A percentile compares a stretch with the other conserved stretches of the same genome.
These are phyloP conservation scores for Cutaneotrichosporon mucoides DNA, from an alignment of 1,284 basidiomycete genomes.

Conservation along the genomic window DNA sequence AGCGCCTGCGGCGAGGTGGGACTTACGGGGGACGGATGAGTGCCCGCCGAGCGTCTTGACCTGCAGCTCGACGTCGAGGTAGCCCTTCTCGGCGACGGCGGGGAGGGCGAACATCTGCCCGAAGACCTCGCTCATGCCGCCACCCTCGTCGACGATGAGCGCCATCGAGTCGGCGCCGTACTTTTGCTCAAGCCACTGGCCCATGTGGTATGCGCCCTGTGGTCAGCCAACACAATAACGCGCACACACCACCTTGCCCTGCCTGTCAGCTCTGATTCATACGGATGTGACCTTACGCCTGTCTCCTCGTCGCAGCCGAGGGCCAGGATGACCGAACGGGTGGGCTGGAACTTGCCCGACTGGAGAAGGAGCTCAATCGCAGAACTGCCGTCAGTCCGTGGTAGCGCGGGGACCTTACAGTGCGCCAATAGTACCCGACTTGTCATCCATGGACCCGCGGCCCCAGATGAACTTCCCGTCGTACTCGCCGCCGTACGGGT, in stretches of 20 bases:
- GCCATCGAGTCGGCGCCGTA: slow-evolving; percentile 62
- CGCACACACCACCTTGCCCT: slow-evolving; percentile 9
- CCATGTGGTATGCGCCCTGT: slow-evolving; percentile 59
- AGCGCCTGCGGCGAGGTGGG: slow-evolving; percentile 4
- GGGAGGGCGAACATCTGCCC: slow-evolving; percentile 53
- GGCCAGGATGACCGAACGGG: slow-evolving; percentile 58
- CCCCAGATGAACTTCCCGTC: slow-evolving; percentile 62
- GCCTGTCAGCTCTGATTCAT: slow-evolving; percentile 1
- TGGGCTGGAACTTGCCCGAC: slow-evolving; percentile 53
- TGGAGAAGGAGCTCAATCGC: slow-evolving; percentile 58
- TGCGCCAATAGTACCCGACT: slow-evolving; percentile 58
- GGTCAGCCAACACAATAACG: neutral
- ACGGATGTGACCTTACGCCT: slow-evolving; percentile 45
- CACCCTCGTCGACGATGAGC: slow-evolving; percentile 55
- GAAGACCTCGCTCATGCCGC: slow-evolving; percentile 24
- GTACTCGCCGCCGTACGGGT: slow-evolving; percentile 62
- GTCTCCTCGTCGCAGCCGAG: slow-evolving; percentile 71
- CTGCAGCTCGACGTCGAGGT: slow-evolving; percentile 57
- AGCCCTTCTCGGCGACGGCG: slow-evolving; percentile 63
- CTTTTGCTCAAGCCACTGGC: slow-evolving; percentile 53
- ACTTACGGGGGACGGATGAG: slow-evolving; percentile 57
- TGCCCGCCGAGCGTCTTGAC: slow-evolving; percentile 63
- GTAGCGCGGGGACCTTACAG: slow-evolving; percentile 41
- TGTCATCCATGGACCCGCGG: slow-evolving; percentile 61
- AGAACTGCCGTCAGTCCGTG: slow-evolving; percentile 43